Evolutionary conservation across 768 basidiomycete genomes (phyloP).

Genomic region (Nidularia pulvinata): DNA sequence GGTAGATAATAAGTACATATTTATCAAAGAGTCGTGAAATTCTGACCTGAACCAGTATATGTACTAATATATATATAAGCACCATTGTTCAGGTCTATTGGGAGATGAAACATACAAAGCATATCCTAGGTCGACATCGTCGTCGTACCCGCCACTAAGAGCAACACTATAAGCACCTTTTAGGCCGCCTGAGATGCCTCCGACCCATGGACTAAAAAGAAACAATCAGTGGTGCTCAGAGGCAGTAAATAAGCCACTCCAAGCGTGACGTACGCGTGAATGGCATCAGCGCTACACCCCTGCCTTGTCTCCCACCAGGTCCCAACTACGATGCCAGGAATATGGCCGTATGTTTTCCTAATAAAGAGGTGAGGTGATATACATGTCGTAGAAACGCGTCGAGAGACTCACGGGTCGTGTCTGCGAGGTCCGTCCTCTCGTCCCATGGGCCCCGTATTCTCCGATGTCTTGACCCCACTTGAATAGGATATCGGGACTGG

Average conservation of each 20-base stretch:
- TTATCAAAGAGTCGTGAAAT: background rate
- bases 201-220: conserved; percentile 70
- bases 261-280: conserved; percentile 80
- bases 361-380: background rate
- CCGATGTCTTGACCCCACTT: conserved; percentile 27
- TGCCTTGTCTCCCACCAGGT: conserved; percentile 81
- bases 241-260: too few relatives aligned
- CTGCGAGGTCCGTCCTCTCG: conserved; percentile 29
- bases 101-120: conserved; percentile 65
- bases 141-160: conserved; percentile 87
- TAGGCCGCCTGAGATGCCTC: conserved; percentile 68
- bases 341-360: conserved; percentile 79
- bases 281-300: conserved; percentile 71
- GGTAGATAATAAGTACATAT: background rate
- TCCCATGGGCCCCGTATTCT: conserved; percentile 33
- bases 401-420: conserved; percentile 51
- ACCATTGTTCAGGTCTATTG: background rate
- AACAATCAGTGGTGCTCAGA: too few relatives aligned
- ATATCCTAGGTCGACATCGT: conserved; percentile 82
- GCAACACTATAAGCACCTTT: conserved; percentile 85
- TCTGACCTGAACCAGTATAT: conserved; percentile 74
- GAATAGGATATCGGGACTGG: conserved; percentile 37
- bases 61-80: conserved; percentile 56
- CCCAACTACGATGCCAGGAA: conserved; percentile 79
- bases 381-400: background rate